Conservation (phyloP, 305 asterid genomes). For the Fraxinus angustifolia region DNA sequence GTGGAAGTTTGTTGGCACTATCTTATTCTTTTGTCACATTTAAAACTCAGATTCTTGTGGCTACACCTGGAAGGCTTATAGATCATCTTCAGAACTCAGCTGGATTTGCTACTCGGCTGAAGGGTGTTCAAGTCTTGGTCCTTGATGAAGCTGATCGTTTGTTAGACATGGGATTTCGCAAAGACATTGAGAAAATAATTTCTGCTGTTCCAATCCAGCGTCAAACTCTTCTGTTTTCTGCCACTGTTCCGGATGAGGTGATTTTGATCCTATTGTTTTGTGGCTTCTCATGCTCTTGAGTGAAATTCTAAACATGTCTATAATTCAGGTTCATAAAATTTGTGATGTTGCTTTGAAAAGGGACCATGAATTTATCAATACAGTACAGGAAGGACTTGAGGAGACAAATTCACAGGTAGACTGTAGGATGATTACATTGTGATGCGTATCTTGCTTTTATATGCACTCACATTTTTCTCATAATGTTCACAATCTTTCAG, state of each 20-base stretch:
- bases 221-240: constrained; percentile 93
- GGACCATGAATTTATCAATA: constrained; percentile 83
- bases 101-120: constrained; percentile 87
- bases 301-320: constrained; percentile 16
- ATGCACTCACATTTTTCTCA: neutral
- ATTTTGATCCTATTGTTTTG: constrained; percentile 9
- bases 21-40: neutral
- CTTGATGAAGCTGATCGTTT: constrained; percentile 98
- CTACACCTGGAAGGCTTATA: constrained; percentile 94
- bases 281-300: constrained; percentile 4
- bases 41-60: constrained; percentile 77
- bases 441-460: neutral
- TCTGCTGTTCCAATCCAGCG: constrained; percentile 92
- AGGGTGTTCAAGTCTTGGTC: constrained; percentile 86
- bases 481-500: constrained; percentile 39
- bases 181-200: constrained; percentile 79
- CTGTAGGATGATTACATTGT: constrained; percentile 6
- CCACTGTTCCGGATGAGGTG: constrained; percentile 86
- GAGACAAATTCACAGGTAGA: constrained; percentile 88
- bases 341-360: constrained; percentile 84
- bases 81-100: constrained; percentile 89
- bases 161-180: constrained; percentile 96
- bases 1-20: constrained; percentile 1
- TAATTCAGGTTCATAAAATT: constrained; percentile 78
- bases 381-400: constrained; percentile 87